Evolutionary conservation across 2,329 filamentous ascomycete species (phyloP), one percentile per base, ranked within the genome.

Genomic region (Tolypocladium paradoxum): DNA sequence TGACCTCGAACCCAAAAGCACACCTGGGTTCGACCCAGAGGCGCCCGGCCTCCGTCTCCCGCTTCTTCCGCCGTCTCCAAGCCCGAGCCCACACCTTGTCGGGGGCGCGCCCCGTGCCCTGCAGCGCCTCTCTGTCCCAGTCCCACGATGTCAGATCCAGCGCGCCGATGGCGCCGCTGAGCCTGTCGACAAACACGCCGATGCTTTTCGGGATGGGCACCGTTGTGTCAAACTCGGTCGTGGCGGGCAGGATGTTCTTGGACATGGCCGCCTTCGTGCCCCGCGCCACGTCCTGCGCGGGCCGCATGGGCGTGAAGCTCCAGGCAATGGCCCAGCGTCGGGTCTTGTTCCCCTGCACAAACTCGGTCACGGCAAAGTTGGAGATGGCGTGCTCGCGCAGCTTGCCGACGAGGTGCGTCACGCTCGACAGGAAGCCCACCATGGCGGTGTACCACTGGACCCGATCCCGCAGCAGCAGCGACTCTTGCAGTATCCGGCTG

Each of bases 371-470:
- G 0, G 90, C 91, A 60, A 84, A 96, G 65, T 97, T 99, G 37
- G 75, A 73, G 37, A 95, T 77, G 0, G 71, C 74, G 11, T 76
- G 64, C 2, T 76, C 70, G 18, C 78, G 77, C 4, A 86, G 73
- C 50, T 76, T 75, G 6, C 83, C 75, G 0, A 96, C 71, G 0
- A 85, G 68, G 0, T 75, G 72, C 1, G 86, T 75, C 3, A 88
- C 73, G 58, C 85, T 91, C 0, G 78, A 77, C 33, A 88, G 73
- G 62, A 95, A 95, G 0, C 92, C 91, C 0, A 97, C 74, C 89
- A 97, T 95, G 52, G 84, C 84, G 1, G 87, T 93, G 68, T 93
- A 97, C 93, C 93, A 99, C 55, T 81, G 79, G 0, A 95, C 82
- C 11, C 76, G 75, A 0, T 78, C 73, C 20, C 74, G 71, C 2